Evolutionary conservation across 1,139 yeast genomes (phyloP).

Genomic region (Taphrina betulina): DNA sequence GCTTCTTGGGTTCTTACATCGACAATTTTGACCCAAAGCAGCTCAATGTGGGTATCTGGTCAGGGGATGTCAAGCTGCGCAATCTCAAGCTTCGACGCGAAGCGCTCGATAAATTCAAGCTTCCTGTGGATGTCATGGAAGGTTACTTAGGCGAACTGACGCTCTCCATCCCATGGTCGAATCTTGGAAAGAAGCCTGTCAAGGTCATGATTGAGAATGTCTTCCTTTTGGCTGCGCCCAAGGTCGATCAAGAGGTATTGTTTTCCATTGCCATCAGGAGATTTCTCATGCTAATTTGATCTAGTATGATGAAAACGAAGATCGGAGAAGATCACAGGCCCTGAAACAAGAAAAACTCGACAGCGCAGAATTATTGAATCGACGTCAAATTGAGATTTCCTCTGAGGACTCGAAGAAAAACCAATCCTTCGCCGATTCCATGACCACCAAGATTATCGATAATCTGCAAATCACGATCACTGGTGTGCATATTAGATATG

Average conservation of each 20-base stretch:
- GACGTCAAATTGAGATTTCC: slow-evolving; percentile 40
- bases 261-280: neutral
- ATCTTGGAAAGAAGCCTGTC: slow-evolving; percentile 88
- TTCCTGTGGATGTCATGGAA: slow-evolving; percentile 85
- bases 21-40: slow-evolving; percentile 75
- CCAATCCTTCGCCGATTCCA: slow-evolving; percentile 81
- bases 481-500: slow-evolving; percentile 88
- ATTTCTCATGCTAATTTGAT: slow-evolving; percentile 41
- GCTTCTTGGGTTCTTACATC: slow-evolving; percentile 65
- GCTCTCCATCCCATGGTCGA: slow-evolving; percentile 95
- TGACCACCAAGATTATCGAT: slow-evolving; percentile 85
- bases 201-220: slow-evolving; percentile 86
- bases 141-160: slow-evolving; percentile 91
- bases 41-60: slow-evolving; percentile 70
- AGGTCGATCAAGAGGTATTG: slow-evolving; percentile 46
- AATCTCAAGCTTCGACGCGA: slow-evolving; percentile 75
- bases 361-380: slow-evolving; percentile 43
- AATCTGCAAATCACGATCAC: slow-evolving; percentile 90
- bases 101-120: slow-evolving; percentile 77
- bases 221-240: slow-evolving; percentile 76
- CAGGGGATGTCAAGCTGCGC: slow-evolving; percentile 87
- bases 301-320: slow-evolving; percentile 63
- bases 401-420: slow-evolving; percentile 55
- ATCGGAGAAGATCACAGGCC: slow-evolving; percentile 59
- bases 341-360: slow-evolving; percentile 67